These are phyloP conservation scores for Phytophthora sojae DNA, from an alignment of 352 stramenopile species.

Conservation along the genomic window DNA sequence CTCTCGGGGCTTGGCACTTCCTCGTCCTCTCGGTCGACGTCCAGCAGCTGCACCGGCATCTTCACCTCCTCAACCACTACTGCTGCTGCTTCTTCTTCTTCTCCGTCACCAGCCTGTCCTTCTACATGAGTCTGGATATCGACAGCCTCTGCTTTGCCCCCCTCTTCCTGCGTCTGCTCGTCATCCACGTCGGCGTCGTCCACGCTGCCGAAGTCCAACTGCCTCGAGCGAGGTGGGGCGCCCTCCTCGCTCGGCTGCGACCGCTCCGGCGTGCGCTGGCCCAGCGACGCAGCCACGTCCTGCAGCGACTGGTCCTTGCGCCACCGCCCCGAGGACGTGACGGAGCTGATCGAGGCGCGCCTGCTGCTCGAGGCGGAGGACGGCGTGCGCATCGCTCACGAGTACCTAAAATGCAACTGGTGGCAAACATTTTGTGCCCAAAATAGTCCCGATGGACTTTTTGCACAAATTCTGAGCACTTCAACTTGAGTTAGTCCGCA, in stretches of 20 bases:
- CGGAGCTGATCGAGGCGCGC: constrained; percentile 33
- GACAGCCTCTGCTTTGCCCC: neutral
- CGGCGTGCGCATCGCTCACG: neutral
- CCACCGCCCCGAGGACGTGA: constrained; percentile 24
- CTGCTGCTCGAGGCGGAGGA: constrained; percentile 10
- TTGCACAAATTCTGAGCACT: constrained; percentile 27
- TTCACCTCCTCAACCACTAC: neutral
- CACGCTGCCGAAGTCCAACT: constrained; percentile 45
- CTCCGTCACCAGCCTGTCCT: neutral
- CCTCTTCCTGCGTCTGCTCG: constrained; percentile 1
- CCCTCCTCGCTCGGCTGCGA: constrained; percentile 11
- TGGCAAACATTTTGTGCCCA: neutral
- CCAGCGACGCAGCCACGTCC: constrained; percentile 27
- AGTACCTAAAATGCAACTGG: neutral
- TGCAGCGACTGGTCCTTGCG: constrained; percentile 32
- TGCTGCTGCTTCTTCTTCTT: neutral
- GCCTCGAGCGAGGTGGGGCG: constrained; percentile 32
- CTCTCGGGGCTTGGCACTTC: neutral
- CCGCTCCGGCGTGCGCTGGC: constrained; percentile 13
- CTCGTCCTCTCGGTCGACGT: neutral
- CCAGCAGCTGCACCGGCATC: neutral
- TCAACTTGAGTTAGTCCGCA: constrained; percentile 25
- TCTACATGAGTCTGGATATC: neutral
- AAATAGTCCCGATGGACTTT: constrained; percentile 17
- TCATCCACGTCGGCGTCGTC: constrained; percentile 24